These are phyloP conservation scores for Boletus rufocinnamomeus DNA, from an alignment of 768 basidiomycete genomes.

Conservation along the genomic window DNA sequence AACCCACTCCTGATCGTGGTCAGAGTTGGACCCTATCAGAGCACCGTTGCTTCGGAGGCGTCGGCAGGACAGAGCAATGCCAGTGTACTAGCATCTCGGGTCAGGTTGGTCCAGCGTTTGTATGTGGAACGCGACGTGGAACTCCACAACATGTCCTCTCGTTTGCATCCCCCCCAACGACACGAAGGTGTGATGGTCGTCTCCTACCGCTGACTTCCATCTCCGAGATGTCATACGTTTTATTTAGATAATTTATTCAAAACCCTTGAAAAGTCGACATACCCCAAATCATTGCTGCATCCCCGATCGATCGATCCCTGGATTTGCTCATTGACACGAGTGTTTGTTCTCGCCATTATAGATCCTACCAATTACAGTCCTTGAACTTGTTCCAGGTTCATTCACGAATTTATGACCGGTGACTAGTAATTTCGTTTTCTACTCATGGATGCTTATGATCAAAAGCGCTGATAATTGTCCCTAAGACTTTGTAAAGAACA, in stretches of 20 bases:
- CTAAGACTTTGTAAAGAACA: too few relatives aligned
- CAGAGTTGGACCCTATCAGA: slow-evolving; percentile 13
- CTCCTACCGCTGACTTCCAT: not conserved
- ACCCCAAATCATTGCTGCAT: too few relatives aligned
- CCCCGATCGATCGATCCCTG: not conserved
- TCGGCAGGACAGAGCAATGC: not conserved
- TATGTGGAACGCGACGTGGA: too few relatives aligned
- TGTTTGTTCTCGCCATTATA: too few relatives aligned
- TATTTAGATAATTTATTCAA: not conserved
- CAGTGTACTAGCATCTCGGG: not conserved
- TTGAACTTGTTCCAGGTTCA: not conserved
- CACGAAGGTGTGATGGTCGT: slow-evolving; percentile 1
- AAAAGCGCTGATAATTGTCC: not conserved
- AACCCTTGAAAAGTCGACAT: too few relatives aligned
- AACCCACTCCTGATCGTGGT: slow-evolving; percentile 23
- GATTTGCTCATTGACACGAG: not conserved
- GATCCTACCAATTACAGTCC: not conserved
- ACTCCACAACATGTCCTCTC: not conserved
- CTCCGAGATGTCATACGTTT: not conserved
- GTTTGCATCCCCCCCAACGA: not conserved
- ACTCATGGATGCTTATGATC: not conserved
- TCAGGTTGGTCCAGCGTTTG: not conserved
- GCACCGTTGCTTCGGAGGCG: not conserved
- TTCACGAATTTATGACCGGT: not conserved
- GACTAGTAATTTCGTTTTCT: not conserved